Base-by-base conservation (phyloP, 192 early-diverging fungal genomes). In the Linnemannia schmuckeri region DNA sequence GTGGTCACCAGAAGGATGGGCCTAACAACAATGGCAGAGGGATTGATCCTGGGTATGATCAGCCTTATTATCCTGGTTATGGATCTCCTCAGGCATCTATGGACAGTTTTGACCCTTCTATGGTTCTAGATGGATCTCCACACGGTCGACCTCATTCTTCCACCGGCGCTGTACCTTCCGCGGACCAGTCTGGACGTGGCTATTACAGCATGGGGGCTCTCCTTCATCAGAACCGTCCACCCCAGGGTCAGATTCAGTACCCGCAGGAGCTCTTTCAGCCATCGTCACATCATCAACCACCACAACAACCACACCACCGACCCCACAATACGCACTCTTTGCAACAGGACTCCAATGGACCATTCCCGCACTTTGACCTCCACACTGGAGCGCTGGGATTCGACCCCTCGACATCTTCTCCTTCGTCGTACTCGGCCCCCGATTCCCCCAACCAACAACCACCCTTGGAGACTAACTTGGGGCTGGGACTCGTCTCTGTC, bases 31-130 rank as follows among this genome's bases (percentile, higher is more conserved):
- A 75, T n/a, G 15, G 41, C 6, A 57, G 81, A 37, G 24, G 41
- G 7, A 27, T 79, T 2, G 82, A 76, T 3, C 76, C 76, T 17
- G 72, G 76, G 15, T 75, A 33, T 22, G 76, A 81, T 10, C 33
- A 6, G 38, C 63, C 38, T 49, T 75, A 22, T 87, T 66, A 66
- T 66, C 61, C n/a, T 10, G 61, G 61, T 15, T 79, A 46, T 44
- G 63, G 40, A 7, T 49, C 77, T 6, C 73, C 74, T 2, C 57
- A 77, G 5, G 57, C 70, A 17, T 18, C 83, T 7, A 70, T 85
- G 4, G 83, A 85, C 15, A 12, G 30, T 2, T 87, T 81, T 63
- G 79, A 86, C 38, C 72, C 85, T 0, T 24, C 76, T 9, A 44
- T 78, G 9, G 72, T 47, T 10, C 49, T 81, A 27, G 71, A 77